Evolutionary conservation across 371 early-diverging fungal species (phyloP).

Genomic region (Mortierella sp.): DNA sequence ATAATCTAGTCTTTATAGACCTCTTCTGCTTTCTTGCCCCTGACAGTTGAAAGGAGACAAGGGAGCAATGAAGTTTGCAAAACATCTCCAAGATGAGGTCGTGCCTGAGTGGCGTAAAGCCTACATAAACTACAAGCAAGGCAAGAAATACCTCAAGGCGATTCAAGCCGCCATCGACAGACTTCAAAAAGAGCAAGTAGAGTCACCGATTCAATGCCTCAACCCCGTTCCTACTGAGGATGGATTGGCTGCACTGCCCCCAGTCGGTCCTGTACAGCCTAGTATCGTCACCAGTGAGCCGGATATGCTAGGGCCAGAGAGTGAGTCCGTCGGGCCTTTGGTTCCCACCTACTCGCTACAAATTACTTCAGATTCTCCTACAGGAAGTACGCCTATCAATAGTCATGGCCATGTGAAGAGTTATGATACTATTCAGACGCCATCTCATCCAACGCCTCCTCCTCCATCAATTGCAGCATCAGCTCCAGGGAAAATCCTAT

Average conservation of each 20-base stretch:
- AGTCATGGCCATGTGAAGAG: constrained; percentile 12
- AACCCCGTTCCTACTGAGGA: not conserved
- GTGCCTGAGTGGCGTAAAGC: constrained; percentile 90
- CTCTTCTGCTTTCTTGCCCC: not conserved
- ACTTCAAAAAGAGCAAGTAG: not conserved
- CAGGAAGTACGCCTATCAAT: constrained; percentile 32
- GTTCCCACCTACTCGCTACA: constrained; percentile 1
- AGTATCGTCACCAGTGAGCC: not conserved
- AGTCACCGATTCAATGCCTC: not conserved
- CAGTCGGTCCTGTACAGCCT: not conserved
- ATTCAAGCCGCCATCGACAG: constrained; percentile 28
- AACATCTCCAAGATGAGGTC: constrained; percentile 79
- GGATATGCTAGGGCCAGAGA: not conserved
- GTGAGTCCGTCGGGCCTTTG: not conserved
- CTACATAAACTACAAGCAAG: constrained; percentile 67
- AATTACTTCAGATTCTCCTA: constrained; percentile 7
- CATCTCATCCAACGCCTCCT: not conserved
- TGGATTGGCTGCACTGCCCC: not conserved
- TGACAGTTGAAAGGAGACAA: constrained; percentile 1
- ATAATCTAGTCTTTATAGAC: not conserved
- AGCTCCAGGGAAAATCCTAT: not conserved
- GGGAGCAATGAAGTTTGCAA: constrained; percentile 82
- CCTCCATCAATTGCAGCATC: not conserved
- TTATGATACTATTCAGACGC: constrained; percentile 29
- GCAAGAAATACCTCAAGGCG: constrained; percentile 46